Percentiles rank a stretch among this genome's conserved stretches.
phyloP scores from a whole-genome alignment of 2,329 filamentous ascomycete species.

The Diaporthe eres region DNA sequence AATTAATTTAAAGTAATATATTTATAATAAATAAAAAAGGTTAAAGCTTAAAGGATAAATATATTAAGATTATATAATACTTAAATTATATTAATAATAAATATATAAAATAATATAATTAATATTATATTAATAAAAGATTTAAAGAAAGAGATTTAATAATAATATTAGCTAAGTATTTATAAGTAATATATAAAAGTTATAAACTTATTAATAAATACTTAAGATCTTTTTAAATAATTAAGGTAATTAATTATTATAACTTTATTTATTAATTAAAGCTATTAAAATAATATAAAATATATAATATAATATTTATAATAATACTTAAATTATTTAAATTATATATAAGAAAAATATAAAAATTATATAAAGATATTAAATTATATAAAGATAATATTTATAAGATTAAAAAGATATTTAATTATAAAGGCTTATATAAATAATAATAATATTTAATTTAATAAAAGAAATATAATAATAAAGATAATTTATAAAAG shows the following conservation, averaged over 20 bases:
- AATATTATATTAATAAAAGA: background rate
- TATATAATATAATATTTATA: background rate
- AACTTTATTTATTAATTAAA: background rate
- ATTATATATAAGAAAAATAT: too few relatives aligned
- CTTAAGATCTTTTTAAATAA: background rate
- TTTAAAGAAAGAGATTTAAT: background rate
- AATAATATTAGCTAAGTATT: background rate
- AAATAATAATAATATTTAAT: background rate
- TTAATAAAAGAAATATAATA: background rate
- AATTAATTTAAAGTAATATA: background rate
- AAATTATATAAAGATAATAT: background rate
- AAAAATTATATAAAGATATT: background rate
- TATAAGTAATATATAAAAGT: background rate
- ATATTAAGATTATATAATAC: background rate
- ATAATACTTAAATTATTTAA: background rate
- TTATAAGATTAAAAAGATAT: background rate
- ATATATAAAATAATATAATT: conserved; percentile 4
- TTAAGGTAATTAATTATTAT: background rate
- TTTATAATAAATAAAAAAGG: background rate
- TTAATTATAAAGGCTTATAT: background rate
- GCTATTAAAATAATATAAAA: background rate
- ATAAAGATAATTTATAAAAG: background rate
- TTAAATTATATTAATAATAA: background rate
- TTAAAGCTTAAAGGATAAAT: too few relatives aligned
- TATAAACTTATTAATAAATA: background rate